Base-by-base conservation (phyloP, 441 rosid species). In the Euphorbia neoarborescens region DNA sequence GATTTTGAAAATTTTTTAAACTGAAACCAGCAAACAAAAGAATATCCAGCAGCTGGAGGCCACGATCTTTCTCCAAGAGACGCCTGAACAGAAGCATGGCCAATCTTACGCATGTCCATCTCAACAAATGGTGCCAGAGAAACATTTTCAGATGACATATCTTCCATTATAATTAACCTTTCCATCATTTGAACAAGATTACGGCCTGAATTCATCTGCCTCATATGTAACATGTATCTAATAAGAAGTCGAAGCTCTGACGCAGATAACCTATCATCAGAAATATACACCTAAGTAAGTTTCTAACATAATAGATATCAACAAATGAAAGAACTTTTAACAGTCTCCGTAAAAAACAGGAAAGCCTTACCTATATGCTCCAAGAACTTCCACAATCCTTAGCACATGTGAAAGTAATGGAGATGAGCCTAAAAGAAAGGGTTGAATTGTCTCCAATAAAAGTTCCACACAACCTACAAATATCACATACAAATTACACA, bases 31-130 rank as follows among this genome's bases (percentile, higher is more conserved):
- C 98, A 91, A 68, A 83, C 89, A 83, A 94, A 94, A 54, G 98
- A 94, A 88, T 94, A 94, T 62, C 98, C 98, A 75, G 96, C 98
- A 65, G 96, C 97, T 76, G 97, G 98, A 74, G 98, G 98, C 98
- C 98, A 94, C 66, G 97, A 91, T 83, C 98, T 88, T 80, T 91
- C 98, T 72, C 98, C 98, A n/a, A 94, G 78, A 72, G 98, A 89
- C 60, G 88, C 98, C 86, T 94, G 98, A 76, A 94, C 80, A 78
- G 98, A 89, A 77, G 97, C 96, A 80, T 91, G 92, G 46, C 98
- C 98, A 68, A 84, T 78, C 83, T 87, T 94, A 78, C 87, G 87
- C 97, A 94, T 91, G 75, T 90, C 92, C 96, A 94, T 86, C 89
- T 87, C 95, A 68, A 87, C 87, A 80, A 87, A 91, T 34, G 98